Conservation (phyloP, 768 basidiomycete species). For the Galerina marginata region DNA sequence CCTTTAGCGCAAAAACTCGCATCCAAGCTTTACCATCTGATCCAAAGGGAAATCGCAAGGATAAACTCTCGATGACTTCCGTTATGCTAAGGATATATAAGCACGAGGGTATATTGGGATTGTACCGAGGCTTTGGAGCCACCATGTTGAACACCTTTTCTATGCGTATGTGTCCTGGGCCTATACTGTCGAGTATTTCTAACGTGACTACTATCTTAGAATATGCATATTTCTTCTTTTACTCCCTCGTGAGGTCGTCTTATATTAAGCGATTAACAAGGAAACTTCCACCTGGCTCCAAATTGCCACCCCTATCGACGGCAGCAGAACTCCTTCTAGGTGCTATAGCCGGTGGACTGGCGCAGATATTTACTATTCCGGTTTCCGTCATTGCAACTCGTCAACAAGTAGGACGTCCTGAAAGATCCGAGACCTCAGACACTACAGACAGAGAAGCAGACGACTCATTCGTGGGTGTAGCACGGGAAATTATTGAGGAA, state of each 20-base stretch:
- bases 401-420: slow-evolving; percentile 81
- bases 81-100: slow-evolving; percentile 75
- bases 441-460: slow-evolving; percentile 40
- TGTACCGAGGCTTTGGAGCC: slow-evolving; percentile 91
- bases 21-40: slow-evolving; percentile 78
- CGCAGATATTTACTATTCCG: slow-evolving; percentile 98
- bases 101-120: slow-evolving; percentile 81
- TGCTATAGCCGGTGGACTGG: slow-evolving; percentile 90
- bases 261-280: slow-evolving; percentile 76
- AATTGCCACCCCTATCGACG: slow-evolving; percentile 70
- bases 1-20: slow-evolving; percentile 84
- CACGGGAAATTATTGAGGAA: slow-evolving; percentile 85
- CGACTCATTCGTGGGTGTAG: slow-evolving; percentile 82
- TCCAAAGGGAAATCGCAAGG: slow-evolving; percentile 55
- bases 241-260: slow-evolving; percentile 85
- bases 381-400: slow-evolving; percentile 97
- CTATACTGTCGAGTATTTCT: slow-evolving; percentile 4
- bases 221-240: slow-evolving; percentile 99
- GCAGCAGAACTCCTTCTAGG: slow-evolving; percentile 86
- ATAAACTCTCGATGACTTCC: slow-evolving; percentile 61
- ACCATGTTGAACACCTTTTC: slow-evolving; percentile 99
- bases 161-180: slow-evolving; percentile 69
- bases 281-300: slow-evolving; percentile 64
- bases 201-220: slow-evolving; percentile 49
- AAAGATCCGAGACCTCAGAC: slow-evolving; percentile 15